Evolutionary conservation across 192 early-diverging fungal genomes (phyloP).

Genomic region (Chytriomyces sp.): DNA sequence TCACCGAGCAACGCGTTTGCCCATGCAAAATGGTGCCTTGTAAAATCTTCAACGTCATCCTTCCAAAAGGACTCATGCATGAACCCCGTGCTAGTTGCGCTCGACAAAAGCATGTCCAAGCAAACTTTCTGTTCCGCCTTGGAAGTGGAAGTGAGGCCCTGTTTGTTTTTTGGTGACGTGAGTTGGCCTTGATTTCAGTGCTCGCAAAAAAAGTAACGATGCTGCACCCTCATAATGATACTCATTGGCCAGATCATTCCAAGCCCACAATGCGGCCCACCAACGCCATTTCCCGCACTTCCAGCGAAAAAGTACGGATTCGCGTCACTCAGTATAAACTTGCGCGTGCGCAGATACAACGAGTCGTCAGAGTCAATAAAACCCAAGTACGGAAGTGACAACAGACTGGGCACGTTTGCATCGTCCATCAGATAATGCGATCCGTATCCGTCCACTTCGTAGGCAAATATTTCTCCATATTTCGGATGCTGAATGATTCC

Average conservation of each 20-base stretch:
- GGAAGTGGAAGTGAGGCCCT: conserved; percentile 53
- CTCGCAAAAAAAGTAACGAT: too few relatives aligned
- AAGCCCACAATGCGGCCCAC: conserved; percentile 66
- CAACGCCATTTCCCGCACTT: conserved; percentile 55
- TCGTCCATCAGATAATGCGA: conserved; percentile 71
- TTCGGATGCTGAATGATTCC: conserved; percentile 57
- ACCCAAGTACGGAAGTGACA: conserved; percentile 66
- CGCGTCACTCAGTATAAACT: conserved; percentile 60
- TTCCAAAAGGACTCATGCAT: conserved; percentile 72
- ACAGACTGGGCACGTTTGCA: conserved; percentile 69
- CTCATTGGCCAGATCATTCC: conserved; percentile 75
- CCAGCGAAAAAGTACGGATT: conserved; percentile 74
- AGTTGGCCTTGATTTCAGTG: too few relatives aligned
- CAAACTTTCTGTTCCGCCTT: conserved; percentile 58
- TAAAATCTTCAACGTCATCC: conserved; percentile 43
- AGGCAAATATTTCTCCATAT: conserved; percentile 66
- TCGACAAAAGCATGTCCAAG: conserved; percentile 58
- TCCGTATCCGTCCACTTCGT: conserved; percentile 76
- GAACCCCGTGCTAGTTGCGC: conserved; percentile 60
- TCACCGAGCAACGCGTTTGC: conserved; percentile 65
- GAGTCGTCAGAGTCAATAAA: conserved; percentile 56
- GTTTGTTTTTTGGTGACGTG: too few relatives aligned
- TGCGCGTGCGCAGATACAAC: conserved; percentile 63
- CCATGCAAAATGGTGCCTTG: conserved; percentile 66
- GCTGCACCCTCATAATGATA: conserved; percentile 44